Evolutionary conservation across 306 rosid genomes (phyloP).

Genomic region (Cicer cuneatum): DNA sequence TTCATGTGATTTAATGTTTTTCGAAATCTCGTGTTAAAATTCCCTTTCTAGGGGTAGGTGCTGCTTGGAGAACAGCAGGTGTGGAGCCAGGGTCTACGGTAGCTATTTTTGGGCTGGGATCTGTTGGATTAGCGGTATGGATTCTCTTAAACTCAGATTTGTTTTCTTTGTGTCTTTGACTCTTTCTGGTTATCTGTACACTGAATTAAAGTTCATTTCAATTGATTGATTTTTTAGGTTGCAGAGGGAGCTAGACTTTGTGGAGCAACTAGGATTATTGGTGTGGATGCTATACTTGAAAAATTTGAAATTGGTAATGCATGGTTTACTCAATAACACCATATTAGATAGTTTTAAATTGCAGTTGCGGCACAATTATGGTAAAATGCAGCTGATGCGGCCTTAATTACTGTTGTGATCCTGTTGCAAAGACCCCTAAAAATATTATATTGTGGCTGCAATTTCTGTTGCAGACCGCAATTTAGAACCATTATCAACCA

Average conservation of each 20-base stretch:
- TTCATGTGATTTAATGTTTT: conserved; percentile 31
- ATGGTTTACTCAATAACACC: conserved; percentile 2
- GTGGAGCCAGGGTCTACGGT: conserved; percentile 81
- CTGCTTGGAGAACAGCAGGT: conserved; percentile 87
- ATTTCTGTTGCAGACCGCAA: too few species aligned
- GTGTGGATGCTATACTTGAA: conserved; percentile 68
- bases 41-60: conserved; percentile 74
- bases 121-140: conserved; percentile 82
- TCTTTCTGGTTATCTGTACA: neutral
- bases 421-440: too few species aligned
- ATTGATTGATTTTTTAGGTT: conserved; percentile 56
- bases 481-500: neutral
- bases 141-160: neutral
- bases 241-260: conserved; percentile 94
- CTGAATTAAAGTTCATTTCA: conserved; percentile 18
- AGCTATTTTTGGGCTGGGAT: conserved; percentile 83
- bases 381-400: too few species aligned
- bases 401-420: too few species aligned
- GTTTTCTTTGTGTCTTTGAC: conserved; percentile 4
- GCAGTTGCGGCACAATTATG: too few species aligned
- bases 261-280: conserved; percentile 79
- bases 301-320: conserved; percentile 71
- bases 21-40: neutral
- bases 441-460: too few species aligned
- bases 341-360: neutral